Conservation (phyloP, 2,329 filamentous ascomycete species). For the Cryphonectria radicalis region DNA sequence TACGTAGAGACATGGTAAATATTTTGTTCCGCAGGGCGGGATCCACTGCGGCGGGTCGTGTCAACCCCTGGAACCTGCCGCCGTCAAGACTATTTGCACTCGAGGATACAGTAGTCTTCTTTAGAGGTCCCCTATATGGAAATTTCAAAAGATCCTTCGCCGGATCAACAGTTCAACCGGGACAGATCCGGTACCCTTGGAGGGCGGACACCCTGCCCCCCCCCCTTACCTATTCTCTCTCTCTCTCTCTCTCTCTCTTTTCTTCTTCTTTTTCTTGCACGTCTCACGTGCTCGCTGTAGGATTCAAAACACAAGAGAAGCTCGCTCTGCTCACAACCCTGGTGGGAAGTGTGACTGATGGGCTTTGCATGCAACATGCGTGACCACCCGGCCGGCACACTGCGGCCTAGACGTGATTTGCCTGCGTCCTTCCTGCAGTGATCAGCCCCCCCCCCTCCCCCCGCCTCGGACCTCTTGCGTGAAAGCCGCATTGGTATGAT, state of each 20-base stretch:
- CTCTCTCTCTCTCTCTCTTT: no score
- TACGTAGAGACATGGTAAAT: background rate
- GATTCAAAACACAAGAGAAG: background rate
- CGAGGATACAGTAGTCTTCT: background rate
- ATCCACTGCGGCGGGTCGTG: constrained; percentile 8
- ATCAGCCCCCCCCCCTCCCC: background rate
- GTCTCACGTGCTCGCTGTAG: constrained; percentile 6
- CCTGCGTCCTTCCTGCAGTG: background rate
- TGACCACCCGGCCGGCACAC: background rate
- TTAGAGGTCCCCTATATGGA: background rate
- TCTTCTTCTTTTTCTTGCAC: no score
- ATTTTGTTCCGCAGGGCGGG: background rate
- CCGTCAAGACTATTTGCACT: background rate
- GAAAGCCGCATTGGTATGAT: background rate
- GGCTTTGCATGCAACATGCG: background rate
- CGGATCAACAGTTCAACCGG: background rate
- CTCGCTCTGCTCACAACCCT: no score
- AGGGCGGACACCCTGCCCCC: background rate
- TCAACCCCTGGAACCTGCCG: background rate
- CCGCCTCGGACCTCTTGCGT: background rate
- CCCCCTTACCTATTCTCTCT: no score
- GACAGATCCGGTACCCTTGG: background rate
- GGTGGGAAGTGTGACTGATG: background rate
- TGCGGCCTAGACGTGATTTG: background rate
- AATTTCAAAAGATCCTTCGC: background rate